Evolutionary conservation across 495 filamentous ascomycete species (phyloP).

Genomic region (Penicillium salamii): DNA sequence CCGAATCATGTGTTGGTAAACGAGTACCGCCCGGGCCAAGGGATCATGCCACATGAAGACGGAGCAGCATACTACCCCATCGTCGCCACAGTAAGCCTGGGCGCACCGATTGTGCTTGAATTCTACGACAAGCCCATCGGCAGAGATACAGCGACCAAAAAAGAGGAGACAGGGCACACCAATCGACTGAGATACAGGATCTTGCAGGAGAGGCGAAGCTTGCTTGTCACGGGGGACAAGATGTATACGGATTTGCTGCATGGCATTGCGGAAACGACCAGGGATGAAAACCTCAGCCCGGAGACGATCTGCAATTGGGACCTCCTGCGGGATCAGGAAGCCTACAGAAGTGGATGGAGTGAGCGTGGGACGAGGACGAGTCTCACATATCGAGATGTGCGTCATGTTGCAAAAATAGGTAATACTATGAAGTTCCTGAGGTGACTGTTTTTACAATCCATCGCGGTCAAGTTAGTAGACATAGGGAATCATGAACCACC

Average conservation of each 20-base stretch:
- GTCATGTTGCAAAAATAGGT: slow-evolving; percentile 77
- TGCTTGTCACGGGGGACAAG: slow-evolving; percentile 67
- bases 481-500: slow-evolving; percentile 82
- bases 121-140: slow-evolving; percentile 61
- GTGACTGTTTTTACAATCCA: too few relatives aligned
- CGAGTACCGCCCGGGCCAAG: slow-evolving; percentile 82
- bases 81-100: slow-evolving; percentile 87
- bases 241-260: slow-evolving; percentile 75
- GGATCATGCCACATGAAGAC: slow-evolving; percentile 97
- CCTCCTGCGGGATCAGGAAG: slow-evolving; percentile 59
- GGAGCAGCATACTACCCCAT: slow-evolving; percentile 81
- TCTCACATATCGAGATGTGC: slow-evolving; percentile 90
- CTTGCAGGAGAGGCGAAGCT: slow-evolving; percentile 80
- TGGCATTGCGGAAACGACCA: slow-evolving; percentile 63
- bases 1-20: slow-evolving; percentile 95
- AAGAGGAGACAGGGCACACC: slow-evolving; percentile 16
- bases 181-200: slow-evolving; percentile 59
- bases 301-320: slow-evolving; percentile 79
- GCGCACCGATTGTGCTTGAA: slow-evolving; percentile 73
- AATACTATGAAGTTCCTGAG: slow-evolving; percentile 60
- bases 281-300: slow-evolving; percentile 58
- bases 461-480: too few relatives aligned
- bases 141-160: neutral
- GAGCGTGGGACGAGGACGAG: slow-evolving; percentile 70
- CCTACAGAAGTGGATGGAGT: slow-evolving; percentile 56